A percentile compares a stretch with the other conserved stretches of the same genome.
phyloP scores from a whole-genome alignment of 139 green algal species.

The Bryopsis sp. region DNA sequence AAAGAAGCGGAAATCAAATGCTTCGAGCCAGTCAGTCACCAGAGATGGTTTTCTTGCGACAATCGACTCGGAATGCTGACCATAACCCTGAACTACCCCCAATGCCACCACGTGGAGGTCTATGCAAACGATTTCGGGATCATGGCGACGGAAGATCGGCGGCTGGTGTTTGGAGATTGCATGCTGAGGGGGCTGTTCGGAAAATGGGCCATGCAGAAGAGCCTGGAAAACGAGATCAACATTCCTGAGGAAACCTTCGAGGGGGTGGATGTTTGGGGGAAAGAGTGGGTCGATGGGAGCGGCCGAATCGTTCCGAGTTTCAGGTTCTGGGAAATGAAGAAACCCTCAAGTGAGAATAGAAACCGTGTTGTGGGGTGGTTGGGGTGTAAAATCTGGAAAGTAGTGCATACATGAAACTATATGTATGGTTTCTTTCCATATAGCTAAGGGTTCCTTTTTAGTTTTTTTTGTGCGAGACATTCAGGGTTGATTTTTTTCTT shows the following conservation, averaged over 20 bases:
- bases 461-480: neutral
- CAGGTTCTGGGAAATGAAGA: slow-evolving; percentile 21
- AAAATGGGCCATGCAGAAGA: slow-evolving; percentile 29
- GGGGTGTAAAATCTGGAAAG: neutral
- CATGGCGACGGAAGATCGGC: slow-evolving; percentile 36
- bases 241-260: neutral
- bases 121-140: slow-evolving; percentile 53
- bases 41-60: slow-evolving; percentile 73
- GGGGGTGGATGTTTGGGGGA: slow-evolving; percentile 3
- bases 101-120: slow-evolving; percentile 71
- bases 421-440: neutral
- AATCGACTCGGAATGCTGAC: slow-evolving; percentile 52
- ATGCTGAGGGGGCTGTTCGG: slow-evolving; percentile 47
- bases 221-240: neutral
- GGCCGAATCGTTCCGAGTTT: neutral
- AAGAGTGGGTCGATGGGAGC: neutral
- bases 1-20: slow-evolving; percentile 41
- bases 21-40: slow-evolving; percentile 52
- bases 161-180: slow-evolving; percentile 51
- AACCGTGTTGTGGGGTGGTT: neutral
- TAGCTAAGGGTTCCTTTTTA: neutral
- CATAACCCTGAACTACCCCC: slow-evolving; percentile 57
- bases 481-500: neutral
- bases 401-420: neutral
- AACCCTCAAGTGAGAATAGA: slow-evolving; percentile 7